These are phyloP conservation scores for Arabidopsis suecica DNA, from an alignment of 345 rosid genomes.

Conservation along the genomic window DNA sequence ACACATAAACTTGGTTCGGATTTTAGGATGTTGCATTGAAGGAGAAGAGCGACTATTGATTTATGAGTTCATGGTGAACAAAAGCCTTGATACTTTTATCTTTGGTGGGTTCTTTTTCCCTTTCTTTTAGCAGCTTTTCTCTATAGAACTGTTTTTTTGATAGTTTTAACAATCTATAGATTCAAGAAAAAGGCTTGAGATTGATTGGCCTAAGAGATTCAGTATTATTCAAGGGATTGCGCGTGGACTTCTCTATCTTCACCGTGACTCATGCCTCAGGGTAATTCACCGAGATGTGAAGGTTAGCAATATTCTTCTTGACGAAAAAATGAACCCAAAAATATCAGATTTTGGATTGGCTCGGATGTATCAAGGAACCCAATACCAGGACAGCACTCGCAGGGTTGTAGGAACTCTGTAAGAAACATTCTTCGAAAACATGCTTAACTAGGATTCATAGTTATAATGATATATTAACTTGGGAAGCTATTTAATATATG, in stretches of 20 bases:
- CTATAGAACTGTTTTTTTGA: not conserved
- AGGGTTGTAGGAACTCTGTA: slow-evolving; percentile 33
- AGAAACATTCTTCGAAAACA: not conserved
- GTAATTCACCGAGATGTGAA: slow-evolving; percentile 32
- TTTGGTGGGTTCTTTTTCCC: slow-evolving; percentile 44
- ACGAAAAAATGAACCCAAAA: slow-evolving; percentile 23
- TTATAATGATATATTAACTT: not conserved
- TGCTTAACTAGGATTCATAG: not conserved
- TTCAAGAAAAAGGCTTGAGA: slow-evolving; percentile 16
- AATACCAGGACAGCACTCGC: slow-evolving; percentile 27
- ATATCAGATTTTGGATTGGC: slow-evolving; percentile 41
- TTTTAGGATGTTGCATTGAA: slow-evolving; percentile 42
- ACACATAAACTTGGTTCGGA: slow-evolving; percentile 61
- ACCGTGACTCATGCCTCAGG: slow-evolving; percentile 34
- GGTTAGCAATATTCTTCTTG: slow-evolving; percentile 35
- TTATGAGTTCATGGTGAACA: slow-evolving; percentile 51
- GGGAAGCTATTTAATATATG: not conserved
- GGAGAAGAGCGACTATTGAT: slow-evolving; percentile 39
- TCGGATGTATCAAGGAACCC: slow-evolving; percentile 31
- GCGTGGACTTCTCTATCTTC: slow-evolving; percentile 30
- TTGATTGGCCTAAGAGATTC: slow-evolving; percentile 29
- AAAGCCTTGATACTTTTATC: slow-evolving; percentile 10
- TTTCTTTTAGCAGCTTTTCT: not conserved
- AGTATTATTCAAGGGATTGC: slow-evolving; percentile 29
- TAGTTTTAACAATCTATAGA: not conserved